Base-by-base conservation (phyloP, 2,329 filamentous ascomycete genomes). In the Gremmenia infestans region DNA sequence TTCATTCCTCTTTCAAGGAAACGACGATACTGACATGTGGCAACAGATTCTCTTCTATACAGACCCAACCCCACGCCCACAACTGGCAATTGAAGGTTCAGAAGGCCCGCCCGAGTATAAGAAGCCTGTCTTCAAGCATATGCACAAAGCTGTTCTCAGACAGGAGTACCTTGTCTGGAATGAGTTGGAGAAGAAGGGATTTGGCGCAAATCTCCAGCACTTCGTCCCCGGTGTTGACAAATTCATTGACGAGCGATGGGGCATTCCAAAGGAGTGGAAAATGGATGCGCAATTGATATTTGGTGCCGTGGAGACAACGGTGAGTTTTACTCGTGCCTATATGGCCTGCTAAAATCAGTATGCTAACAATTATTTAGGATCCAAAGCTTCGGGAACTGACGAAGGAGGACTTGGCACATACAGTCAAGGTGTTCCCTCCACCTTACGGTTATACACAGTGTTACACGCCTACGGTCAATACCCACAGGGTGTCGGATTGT, bases 141-240 rank as follows among this genome's bases (percentile, higher is more conserved):
- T 72, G 96, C 96, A 83, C 82, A 90, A 68, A 87, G 95, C 77
- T 87, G 82, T 74, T 77, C 83, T 63, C n/a, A 47, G 45, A 28
- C 12, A 28, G 14, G 11, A 28, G 14, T 17, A 28, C 14, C 11
- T 28, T 5, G 71, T 90, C 64, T 96, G 91, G 91, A 85, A 85
- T 23, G 87, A 85, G 8, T 82, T 96, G 55, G 87, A 91, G 76
- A 79, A 86, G 59, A 89, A 92, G 71, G 90, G 90, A 37, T 82
- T 94, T 56, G 90, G 89, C 64, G 88, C 86, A 71, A 95, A 91
- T 80, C 80, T 96, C 52, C 91, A 96, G 80, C 91, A 96, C 78
- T 95, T 95, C 80, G 93, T 91, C 81, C 89, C 89, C 35, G 73
- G 95, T 55, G 82, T 94, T 65, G 87, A 94, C 74, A 78, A 79